phyloP scores from a whole-genome alignment of 345 rosid genomes.

The Melaleuca alternifolia region DNA sequence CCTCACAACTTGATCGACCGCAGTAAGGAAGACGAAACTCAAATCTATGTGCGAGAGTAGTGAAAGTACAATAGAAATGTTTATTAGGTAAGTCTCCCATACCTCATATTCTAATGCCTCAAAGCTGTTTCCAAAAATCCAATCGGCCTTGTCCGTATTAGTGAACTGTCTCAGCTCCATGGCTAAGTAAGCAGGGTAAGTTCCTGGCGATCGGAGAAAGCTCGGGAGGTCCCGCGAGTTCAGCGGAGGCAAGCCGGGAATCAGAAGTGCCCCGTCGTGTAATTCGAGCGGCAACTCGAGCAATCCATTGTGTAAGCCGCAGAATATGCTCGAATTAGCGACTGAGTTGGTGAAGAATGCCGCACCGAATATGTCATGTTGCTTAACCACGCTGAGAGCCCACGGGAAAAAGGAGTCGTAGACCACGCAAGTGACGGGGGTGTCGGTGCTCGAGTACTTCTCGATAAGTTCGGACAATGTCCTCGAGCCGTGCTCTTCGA shows the following conservation, averaged over 20 bases:
- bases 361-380: constrained; percentile 38
- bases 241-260: constrained; percentile 48
- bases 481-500: constrained; percentile 32
- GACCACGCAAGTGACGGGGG: constrained; percentile 37
- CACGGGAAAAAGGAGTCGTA: constrained; percentile 70
- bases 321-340: constrained; percentile 30
- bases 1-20: not conserved
- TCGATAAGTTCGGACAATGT: constrained; percentile 35
- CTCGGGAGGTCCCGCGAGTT: constrained; percentile 40
- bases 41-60: not conserved
- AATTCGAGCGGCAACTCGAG: constrained; percentile 30
- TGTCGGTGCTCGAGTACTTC: constrained; percentile 17
- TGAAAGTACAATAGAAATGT: not conserved
- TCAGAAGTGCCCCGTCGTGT: constrained; percentile 13
- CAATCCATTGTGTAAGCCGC: constrained; percentile 23
- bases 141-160: constrained; percentile 46
- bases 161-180: constrained; percentile 47
- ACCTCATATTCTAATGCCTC: constrained; percentile 49
- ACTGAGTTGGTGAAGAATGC: constrained; percentile 66
- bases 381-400: constrained; percentile 69
- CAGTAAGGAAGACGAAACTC: not conserved
- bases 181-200: constrained; percentile 40
- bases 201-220: constrained; percentile 27
- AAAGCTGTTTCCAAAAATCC: constrained; percentile 52
- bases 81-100: not conserved